Evolutionary conservation across 2,329 filamentous ascomycete genomes (phyloP), one percentile per base, ranked within the genome.

Genomic region (Sporothrix globosa): DNA sequence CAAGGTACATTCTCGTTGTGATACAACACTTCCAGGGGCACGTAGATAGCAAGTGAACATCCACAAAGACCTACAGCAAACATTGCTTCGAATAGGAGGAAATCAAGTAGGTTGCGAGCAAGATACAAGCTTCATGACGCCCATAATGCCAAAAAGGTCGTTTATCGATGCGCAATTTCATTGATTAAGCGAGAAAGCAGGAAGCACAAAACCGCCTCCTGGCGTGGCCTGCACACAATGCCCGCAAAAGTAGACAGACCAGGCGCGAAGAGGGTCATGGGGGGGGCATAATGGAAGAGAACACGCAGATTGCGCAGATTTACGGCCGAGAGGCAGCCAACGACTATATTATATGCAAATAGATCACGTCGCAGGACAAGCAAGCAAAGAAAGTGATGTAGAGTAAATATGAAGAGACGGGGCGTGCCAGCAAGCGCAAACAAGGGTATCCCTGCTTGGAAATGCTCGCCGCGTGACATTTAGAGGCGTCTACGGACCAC

Each of bases 311-410:
- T 56, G 67, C 60, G 60, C 58, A 66, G 21, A 60, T 41, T 71
- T 69, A 71, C 60, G 70, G 70, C 70, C 70, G 67, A 71, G 44
- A 71, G 52, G 67, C 56, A 53, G 17, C 67, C 56, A 30, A 53
- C 56, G 44, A 53, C 67, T 63, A 41, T 52, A 69, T 41, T 27
- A 6, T 56, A 41, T 48, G 4, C 52, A 34, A 19, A 56, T 3
- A 24, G 21, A 30, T 10, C 17, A 30, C 17, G 34, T 14, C 27
- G 46, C 46, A 63, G 39, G 11, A 44, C n/a, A 61, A 44, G 21
- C 46, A 52, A 17, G 24, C 11, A 13, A 34, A 50, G 4, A 3
- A 48, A 21, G 48, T 10, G 30, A 41, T 9, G 30, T 21, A n/a
- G n/a, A 44, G 54, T 7, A 27, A 68, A 58, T 17, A 68, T 6